Evolutionary conservation across 331 rosid species (phyloP).

Genomic region (Malus hybrid): DNA sequence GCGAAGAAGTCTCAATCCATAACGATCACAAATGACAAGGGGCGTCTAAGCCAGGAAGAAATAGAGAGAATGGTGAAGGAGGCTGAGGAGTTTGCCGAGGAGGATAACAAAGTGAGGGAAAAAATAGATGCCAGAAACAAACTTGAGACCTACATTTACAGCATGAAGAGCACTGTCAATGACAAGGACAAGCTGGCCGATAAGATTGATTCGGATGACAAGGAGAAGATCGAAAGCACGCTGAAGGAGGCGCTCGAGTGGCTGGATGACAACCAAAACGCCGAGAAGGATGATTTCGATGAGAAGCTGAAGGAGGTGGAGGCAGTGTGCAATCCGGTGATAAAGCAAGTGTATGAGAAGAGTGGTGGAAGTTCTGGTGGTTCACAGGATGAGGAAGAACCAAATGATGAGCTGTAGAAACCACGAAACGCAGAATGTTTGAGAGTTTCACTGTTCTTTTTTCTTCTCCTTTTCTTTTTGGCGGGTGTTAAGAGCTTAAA

Average conservation of each 20-base stretch:
- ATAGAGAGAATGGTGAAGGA: conserved; percentile 51
- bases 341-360: conserved; percentile 35
- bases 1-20: conserved; percentile 43
- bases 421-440: neutral
- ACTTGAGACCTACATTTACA: conserved; percentile 38
- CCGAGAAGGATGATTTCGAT: conserved; percentile 43
- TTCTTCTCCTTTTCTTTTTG: neutral
- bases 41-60: conserved; percentile 51
- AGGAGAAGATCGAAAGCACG: conserved; percentile 36
- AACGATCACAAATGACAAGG: conserved; percentile 46
- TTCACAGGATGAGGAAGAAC: conserved; percentile 29
- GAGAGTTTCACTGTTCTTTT: neutral
- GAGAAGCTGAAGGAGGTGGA: conserved; percentile 52
- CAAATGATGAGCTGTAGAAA: conserved; percentile 37
- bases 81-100: conserved; percentile 54
- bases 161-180: conserved; percentile 31
- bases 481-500: neutral
- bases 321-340: conserved; percentile 37
- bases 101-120: conserved; percentile 39
- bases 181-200: conserved; percentile 40
- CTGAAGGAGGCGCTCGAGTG: conserved; percentile 44
- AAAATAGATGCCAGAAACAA: conserved; percentile 39
- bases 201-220: conserved; percentile 39
- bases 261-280: conserved; percentile 40
- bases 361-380: conserved; percentile 29